Percentiles rank a stretch among this genome's conserved stretches.
These are phyloP conservation scores for Cardamine occulta DNA, from an alignment of 345 rosid genomes.

Conservation along the genomic window DNA sequence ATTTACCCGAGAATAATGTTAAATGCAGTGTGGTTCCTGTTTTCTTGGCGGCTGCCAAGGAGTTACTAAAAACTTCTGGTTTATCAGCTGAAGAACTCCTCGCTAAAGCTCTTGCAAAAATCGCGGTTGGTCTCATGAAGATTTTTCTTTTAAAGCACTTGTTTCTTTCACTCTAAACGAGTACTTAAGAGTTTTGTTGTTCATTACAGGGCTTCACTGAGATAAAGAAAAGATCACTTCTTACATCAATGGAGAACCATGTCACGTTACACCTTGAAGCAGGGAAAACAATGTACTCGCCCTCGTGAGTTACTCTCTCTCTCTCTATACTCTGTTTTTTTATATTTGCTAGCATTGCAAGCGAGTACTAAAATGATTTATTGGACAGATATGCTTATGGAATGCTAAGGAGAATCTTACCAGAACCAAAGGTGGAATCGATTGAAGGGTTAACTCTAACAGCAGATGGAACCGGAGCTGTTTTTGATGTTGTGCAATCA, in stretches of 20 bases:
- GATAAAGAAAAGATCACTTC: slow-evolving; percentile 84
- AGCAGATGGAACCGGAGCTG: slow-evolving; percentile 80
- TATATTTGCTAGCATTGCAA: neutral
- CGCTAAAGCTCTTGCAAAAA: slow-evolving; percentile 92
- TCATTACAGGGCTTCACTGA: slow-evolving; percentile 82
- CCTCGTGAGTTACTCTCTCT: slow-evolving; percentile 61
- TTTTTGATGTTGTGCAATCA: slow-evolving; percentile 72
- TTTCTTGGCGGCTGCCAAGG: slow-evolving; percentile 79
- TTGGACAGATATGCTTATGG: slow-evolving; percentile 62
- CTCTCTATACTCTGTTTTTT: neutral
- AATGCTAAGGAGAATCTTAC: slow-evolving; percentile 77
- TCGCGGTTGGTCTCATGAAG: slow-evolving; percentile 56
- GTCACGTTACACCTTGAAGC: slow-evolving; percentile 78
- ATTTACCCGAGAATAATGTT: neutral
- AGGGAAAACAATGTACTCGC: slow-evolving; percentile 68
- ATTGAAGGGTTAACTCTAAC: slow-evolving; percentile 79
- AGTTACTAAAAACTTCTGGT: slow-evolving; percentile 69
- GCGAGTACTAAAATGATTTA: slow-evolving; percentile 5
- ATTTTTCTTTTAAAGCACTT: neutral
- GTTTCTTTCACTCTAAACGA: neutral
- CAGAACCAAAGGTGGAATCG: slow-evolving; percentile 87
- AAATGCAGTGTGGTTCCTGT: slow-evolving; percentile 87
- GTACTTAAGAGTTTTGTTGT: slow-evolving; percentile 14
- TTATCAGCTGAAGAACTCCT: slow-evolving; percentile 82
- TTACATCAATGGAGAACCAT: slow-evolving; percentile 85